A percentile compares a stretch with the other conserved stretches of the same genome.
Evolutionary conservation across 139 green algal genomes (phyloP).

Genomic region (Volvox reticuliferus): DNA sequence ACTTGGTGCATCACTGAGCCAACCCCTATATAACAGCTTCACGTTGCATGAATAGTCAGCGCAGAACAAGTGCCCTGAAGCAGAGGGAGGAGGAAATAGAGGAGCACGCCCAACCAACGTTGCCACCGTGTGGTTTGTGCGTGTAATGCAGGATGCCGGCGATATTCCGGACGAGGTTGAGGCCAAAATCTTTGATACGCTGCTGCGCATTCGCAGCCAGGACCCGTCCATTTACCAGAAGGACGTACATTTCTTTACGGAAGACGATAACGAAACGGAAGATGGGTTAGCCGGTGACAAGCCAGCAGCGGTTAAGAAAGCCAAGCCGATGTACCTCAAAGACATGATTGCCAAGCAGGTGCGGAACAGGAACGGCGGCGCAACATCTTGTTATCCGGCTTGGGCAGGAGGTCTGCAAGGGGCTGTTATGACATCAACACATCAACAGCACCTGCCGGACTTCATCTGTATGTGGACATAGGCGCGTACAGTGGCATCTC

Average conservation of each 20-base stretch:
- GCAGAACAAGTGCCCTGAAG: too few relatives aligned
- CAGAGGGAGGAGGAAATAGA: too few relatives aligned
- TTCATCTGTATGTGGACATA: too few relatives aligned
- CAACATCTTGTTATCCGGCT: neutral
- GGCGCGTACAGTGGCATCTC: too few relatives aligned
- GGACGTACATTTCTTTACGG: constrained; percentile 75
- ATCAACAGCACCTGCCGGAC: too few relatives aligned
- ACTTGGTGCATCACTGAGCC: too few relatives aligned
- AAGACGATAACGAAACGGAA: constrained; percentile 36
- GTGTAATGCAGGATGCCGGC: constrained; percentile 61
- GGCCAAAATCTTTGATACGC: constrained; percentile 78
- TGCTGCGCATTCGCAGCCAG: constrained; percentile 78
- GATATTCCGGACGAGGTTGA: constrained; percentile 70
- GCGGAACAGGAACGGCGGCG: neutral
- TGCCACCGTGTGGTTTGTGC: neutral
- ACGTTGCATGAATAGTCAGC: too few relatives aligned
- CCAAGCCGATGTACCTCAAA: constrained; percentile 83
- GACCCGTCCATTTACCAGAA: constrained; percentile 85
- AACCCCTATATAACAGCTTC: too few relatives aligned
- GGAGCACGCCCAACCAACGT: too few relatives aligned
- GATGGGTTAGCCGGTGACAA: constrained; percentile 9
- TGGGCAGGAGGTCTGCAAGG: neutral
- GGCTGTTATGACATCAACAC: neutral
- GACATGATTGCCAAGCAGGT: constrained; percentile 85
- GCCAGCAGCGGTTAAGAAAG: constrained; percentile 42